Conservation (phyloP, 2,329 filamentous ascomycete species). For the Pseudogymnoascus sp. region DNA sequence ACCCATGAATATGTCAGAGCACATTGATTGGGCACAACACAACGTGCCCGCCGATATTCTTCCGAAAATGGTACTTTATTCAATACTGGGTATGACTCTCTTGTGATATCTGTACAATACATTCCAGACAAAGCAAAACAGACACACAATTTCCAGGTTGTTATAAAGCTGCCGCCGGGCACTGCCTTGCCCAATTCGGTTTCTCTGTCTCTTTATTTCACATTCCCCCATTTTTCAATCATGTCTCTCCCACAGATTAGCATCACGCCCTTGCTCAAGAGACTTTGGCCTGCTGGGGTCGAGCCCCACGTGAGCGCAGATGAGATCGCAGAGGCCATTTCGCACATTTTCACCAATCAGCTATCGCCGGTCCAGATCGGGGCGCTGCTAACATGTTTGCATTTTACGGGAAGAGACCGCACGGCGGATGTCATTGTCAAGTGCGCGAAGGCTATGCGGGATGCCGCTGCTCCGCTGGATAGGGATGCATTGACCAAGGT, state of each 20-base stretch:
- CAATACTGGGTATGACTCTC: constrained; percentile 1
- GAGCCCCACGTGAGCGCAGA: constrained; percentile 52
- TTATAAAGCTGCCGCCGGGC: background rate
- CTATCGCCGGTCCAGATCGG: constrained; percentile 83
- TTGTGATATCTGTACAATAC: constrained; percentile 1
- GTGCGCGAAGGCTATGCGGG: constrained; percentile 76
- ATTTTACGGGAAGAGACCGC: constrained; percentile 82
- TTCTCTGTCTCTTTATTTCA: background rate
- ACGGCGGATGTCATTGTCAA: constrained; percentile 77
- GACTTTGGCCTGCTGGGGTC: constrained; percentile 53
- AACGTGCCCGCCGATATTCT: background rate
- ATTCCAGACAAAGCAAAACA: background rate
- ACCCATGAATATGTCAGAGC: background rate
- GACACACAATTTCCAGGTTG: background rate
- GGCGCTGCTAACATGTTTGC: constrained; percentile 79
- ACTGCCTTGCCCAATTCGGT: background rate
- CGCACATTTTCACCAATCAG: constrained; percentile 83
- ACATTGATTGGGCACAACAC: background rate
- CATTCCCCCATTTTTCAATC: background rate
- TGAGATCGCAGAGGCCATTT: constrained; percentile 84
- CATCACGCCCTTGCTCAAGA: constrained; percentile 65
- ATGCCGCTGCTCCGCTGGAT: constrained; percentile 67
- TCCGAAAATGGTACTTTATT: constrained; percentile 1
- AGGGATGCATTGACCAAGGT: constrained; percentile 49
- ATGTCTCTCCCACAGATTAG: constrained; percentile 15